Conservation (phyloP, 139 green algal genomes). For the Chlamydomonas sp. region DNA sequence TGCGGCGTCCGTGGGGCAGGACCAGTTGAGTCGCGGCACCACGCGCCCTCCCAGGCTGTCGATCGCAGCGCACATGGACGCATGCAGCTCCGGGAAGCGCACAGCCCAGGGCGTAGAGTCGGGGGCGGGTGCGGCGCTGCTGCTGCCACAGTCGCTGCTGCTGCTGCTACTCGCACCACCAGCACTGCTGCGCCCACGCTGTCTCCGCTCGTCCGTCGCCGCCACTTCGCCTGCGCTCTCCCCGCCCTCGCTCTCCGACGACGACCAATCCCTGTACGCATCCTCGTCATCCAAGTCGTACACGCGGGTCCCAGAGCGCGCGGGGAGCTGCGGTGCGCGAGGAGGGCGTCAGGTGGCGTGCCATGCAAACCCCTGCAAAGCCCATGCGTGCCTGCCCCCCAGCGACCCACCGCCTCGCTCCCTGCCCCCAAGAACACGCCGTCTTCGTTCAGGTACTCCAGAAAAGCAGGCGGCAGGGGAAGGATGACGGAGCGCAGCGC, state of each 20-base stretch:
- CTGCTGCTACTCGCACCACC: neutral
- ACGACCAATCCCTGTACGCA: constrained; percentile 7
- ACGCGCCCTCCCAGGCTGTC: constrained; percentile 1
- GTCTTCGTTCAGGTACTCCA: neutral
- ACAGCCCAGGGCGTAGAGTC: neutral
- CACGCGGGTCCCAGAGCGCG: neutral
- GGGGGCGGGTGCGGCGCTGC: too few relatives aligned
- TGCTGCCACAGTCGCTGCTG: neutral
- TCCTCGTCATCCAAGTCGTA: neutral
- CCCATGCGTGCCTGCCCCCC: neutral
- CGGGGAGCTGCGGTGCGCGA: neutral
- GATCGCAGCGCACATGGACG: neutral
- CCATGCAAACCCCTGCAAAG: too few relatives aligned
- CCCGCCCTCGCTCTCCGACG: neutral
- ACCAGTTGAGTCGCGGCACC: constrained; percentile 82
- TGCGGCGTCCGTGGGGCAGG: constrained; percentile 73
- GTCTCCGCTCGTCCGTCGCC: neutral
- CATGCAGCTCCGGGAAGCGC: neutral
- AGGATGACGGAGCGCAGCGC: neutral
- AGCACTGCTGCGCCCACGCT: neutral
- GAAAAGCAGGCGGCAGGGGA: neutral
- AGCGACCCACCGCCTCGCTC: neutral
- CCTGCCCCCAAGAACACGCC: neutral
- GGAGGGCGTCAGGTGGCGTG: neutral
- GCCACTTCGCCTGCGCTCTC: neutral